Conservation (phyloP, 2,329 filamentous ascomycete genomes). For the Atkinsonella hypoxylon region DNA sequence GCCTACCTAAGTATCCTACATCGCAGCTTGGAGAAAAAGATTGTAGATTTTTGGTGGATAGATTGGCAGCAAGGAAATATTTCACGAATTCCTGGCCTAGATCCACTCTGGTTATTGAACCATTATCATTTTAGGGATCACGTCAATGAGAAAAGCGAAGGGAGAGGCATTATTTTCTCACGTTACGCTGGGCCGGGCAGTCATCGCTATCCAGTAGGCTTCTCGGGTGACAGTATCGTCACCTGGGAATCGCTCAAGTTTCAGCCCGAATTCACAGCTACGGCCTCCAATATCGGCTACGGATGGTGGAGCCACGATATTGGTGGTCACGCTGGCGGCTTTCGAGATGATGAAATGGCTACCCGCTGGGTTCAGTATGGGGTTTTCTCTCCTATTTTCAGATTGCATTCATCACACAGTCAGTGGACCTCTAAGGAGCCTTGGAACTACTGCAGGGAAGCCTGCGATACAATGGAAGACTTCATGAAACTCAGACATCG, state of each 20-base stretch:
- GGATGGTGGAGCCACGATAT: slow-evolving; percentile 61
- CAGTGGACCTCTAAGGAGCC: slow-evolving; percentile 50
- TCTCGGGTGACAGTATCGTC: slow-evolving; percentile 48
- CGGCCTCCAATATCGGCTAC: slow-evolving; percentile 53
- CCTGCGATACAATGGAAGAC: slow-evolving; percentile 31
- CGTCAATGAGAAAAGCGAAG: slow-evolving; percentile 20
- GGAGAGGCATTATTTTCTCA: slow-evolving; percentile 42
- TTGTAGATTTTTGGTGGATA: slow-evolving; percentile 53
- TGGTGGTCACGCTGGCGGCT: slow-evolving; percentile 47
- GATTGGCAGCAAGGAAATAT: slow-evolving; percentile 53
- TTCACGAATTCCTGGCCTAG: slow-evolving; percentile 43
- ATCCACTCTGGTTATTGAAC: slow-evolving; percentile 53
- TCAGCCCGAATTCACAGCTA: slow-evolving; percentile 55
- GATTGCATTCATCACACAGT: slow-evolving; percentile 45
- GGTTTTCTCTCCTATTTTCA: slow-evolving; percentile 47
- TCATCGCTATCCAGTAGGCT: slow-evolving; percentile 52
- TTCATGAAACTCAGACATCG: slow-evolving; percentile 43
- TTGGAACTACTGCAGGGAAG: slow-evolving; percentile 35
- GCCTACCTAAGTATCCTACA: slow-evolving; percentile 47
- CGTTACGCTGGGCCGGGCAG: slow-evolving; percentile 50
- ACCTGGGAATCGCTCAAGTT: slow-evolving; percentile 51
- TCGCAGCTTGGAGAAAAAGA: slow-evolving; percentile 41
- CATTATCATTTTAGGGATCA: slow-evolving; percentile 51
- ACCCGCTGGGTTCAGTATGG: slow-evolving; percentile 52
- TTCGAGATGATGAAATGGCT: slow-evolving; percentile 44